Base-by-base conservation (phyloP, 2,329 filamentous ascomycete species). In the Juglanconis oblonga region DNA sequence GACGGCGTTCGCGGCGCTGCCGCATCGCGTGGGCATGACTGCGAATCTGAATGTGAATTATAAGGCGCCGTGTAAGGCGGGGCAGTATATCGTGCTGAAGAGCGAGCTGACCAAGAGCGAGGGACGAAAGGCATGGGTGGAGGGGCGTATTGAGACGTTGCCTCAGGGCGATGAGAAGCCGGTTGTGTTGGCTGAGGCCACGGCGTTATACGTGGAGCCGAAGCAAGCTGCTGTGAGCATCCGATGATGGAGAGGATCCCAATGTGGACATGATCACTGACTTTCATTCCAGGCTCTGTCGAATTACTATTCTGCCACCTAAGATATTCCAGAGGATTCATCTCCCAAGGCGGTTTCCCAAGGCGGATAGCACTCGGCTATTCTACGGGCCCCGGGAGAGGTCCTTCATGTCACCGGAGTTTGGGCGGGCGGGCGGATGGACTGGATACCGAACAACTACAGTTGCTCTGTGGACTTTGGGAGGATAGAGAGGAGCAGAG, bases 51-150 rank as follows among this genome's bases (percentile, higher is more conserved):
- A 84, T 67, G 79, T 90, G 66, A 88, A 96, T 74, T 99, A 97
- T 76, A 87, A 89, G 67, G 86, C 86, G 63, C 95, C 95, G 4
- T 88, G 90, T 49, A 86, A 84, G 67, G 92, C 92, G 5, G 84
- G 86, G 29, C 84, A 84, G 62, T 95, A 89, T 70, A 79, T 96
- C 35, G 91, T 96, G 48, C 76, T 99, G 61, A 82, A 84, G 63
- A 93, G 91, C 4, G 84, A 86, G 71, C 97, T 93, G 24, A 87
- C 85, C 9, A 93, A 89, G 77, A 90, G 94, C 1, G 92, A 98
- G 71, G 94, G 95, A 1, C 83, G 95, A 64, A 98, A 98, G 79
- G 94, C 92, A 11, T 97, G 92, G 92, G 92, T 97, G 1, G 88
- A 90, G 76, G 95, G 92, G 1, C 84, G 86, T 67, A 87, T 98